phyloP scores from a whole-genome alignment of 2,329 filamentous ascomycete genomes.

The Colletotrichum cordylinicola region DNA sequence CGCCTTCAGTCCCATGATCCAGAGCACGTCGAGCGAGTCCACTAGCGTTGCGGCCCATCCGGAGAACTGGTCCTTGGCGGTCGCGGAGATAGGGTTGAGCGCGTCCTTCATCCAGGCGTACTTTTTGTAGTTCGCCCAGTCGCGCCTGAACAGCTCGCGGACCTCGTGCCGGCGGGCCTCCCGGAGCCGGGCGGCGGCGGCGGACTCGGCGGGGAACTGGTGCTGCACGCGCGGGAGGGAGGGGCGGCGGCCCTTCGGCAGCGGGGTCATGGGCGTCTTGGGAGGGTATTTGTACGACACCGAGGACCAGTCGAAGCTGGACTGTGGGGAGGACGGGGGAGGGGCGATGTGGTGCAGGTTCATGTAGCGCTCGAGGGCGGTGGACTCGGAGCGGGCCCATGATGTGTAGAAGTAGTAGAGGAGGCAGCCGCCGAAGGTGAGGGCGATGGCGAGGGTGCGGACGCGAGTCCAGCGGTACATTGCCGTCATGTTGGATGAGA shows the following conservation, averaged over 20 bases:
- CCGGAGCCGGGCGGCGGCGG: constrained; percentile 27
- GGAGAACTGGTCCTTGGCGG: constrained; percentile 45
- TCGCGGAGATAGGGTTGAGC: constrained; percentile 45
- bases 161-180: constrained; percentile 39
- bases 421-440: background rate
- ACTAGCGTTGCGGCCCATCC: constrained; percentile 54
- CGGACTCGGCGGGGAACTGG: constrained; percentile 30
- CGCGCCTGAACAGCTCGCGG: constrained; percentile 36
- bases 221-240: constrained; percentile 41
- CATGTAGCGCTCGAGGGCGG: constrained; percentile 35
- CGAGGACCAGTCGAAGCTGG: constrained; percentile 43
- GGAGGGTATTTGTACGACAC: constrained; percentile 33
- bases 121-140: constrained; percentile 49
- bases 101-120: constrained; percentile 54
- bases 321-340: constrained; percentile 17
- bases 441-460: background rate
- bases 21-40: constrained; percentile 55
- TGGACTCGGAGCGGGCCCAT: background rate
- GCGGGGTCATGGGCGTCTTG: constrained; percentile 21
- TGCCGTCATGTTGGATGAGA: background rate
- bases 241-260: constrained; percentile 26
- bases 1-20: constrained; percentile 57
- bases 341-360: constrained; percentile 27
- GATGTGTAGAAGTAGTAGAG: constrained; percentile 2
- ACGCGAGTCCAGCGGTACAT: constrained; percentile 14